phyloP scores from a whole-genome alignment of 2,329 filamentous ascomycete genomes.

The Lasiodiplodia sp. region DNA sequence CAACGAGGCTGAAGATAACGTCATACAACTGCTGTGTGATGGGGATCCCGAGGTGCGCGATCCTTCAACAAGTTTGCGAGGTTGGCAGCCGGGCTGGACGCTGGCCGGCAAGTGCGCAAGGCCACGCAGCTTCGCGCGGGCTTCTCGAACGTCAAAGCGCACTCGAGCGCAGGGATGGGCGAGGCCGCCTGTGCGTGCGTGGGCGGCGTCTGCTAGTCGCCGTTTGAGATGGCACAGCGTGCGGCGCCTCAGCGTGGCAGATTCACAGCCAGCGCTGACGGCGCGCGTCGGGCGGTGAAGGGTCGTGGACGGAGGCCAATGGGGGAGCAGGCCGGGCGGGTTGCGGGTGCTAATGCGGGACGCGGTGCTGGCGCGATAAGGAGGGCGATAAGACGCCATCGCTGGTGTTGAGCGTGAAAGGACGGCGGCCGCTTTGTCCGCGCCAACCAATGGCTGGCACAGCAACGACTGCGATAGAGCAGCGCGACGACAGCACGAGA shows the following conservation, averaged over 20 bases:
- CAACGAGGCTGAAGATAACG: conserved; percentile 24
- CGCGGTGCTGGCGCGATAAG: conserved; percentile 16
- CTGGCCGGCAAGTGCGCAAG: neutral
- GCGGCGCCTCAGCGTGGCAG: conserved; percentile 7
- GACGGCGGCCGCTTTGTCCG: conserved; percentile 18
- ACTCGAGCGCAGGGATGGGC: neutral
- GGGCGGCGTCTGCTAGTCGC: neutral
- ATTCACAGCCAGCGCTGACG: conserved; percentile 11
- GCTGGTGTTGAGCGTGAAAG: conserved; percentile 18
- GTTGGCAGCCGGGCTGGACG: neutral
- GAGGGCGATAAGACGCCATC: conserved; percentile 19
- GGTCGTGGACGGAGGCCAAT: neutral
- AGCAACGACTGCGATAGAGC: conserved; percentile 21
- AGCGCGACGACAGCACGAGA: conserved; percentile 13
- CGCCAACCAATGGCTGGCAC: conserved; percentile 21
- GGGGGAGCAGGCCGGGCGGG: conserved; percentile 13
- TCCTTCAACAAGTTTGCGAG: neutral
- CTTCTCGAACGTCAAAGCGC: neutral
- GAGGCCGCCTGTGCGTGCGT: neutral
- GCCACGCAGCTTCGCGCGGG: conserved; percentile 5
- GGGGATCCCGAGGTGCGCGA: neutral
- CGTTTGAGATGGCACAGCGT: conserved; percentile 3
- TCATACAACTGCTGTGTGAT: conserved; percentile 12
- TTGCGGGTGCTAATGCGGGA: neutral
- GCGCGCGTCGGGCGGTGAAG: conserved; percentile 10